Evolutionary conservation across 345 rosid genomes (phyloP).

Genomic region (Eucalyptus caleyi): DNA sequence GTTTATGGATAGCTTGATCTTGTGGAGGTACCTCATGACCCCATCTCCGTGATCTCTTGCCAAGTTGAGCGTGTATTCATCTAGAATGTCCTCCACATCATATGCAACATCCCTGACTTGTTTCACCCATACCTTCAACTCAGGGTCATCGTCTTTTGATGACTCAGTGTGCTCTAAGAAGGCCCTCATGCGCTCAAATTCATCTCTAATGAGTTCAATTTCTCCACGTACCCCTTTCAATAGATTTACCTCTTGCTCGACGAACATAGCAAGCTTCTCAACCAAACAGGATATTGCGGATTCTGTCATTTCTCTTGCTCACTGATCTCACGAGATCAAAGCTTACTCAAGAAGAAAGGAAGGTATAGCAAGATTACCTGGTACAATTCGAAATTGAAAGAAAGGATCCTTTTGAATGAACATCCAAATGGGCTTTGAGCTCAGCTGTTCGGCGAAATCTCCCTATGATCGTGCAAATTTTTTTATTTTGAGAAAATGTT

Average conservation of each 20-base stretch:
- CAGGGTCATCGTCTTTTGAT: neutral
- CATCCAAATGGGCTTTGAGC: neutral
- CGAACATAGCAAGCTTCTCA: neutral
- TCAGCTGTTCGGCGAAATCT: neutral
- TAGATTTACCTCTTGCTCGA: neutral
- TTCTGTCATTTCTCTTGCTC: neutral
- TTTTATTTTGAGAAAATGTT: too few relatives aligned
- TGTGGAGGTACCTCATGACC: neutral
- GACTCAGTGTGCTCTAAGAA: neutral
- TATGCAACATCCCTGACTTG: neutral
- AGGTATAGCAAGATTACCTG: neutral
- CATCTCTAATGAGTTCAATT: neutral
- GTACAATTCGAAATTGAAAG: accelerated
- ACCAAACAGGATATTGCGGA: neutral
- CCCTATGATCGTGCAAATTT: too few relatives aligned
- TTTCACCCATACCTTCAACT: neutral
- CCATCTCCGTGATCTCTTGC: neutral
- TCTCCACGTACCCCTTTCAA: neutral
- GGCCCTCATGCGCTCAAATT: neutral
- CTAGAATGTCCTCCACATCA: neutral
- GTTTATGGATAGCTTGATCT: neutral
- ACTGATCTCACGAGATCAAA: neutral
- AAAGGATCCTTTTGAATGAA: neutral
- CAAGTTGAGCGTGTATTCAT: neutral
- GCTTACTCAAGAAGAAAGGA: neutral